A percentile compares a stretch with the other conserved stretches of the same genome.
These are phyloP conservation scores for Parachaetomium inaequale DNA, from an alignment of 495 filamentous ascomycete species.

Conservation along the genomic window DNA sequence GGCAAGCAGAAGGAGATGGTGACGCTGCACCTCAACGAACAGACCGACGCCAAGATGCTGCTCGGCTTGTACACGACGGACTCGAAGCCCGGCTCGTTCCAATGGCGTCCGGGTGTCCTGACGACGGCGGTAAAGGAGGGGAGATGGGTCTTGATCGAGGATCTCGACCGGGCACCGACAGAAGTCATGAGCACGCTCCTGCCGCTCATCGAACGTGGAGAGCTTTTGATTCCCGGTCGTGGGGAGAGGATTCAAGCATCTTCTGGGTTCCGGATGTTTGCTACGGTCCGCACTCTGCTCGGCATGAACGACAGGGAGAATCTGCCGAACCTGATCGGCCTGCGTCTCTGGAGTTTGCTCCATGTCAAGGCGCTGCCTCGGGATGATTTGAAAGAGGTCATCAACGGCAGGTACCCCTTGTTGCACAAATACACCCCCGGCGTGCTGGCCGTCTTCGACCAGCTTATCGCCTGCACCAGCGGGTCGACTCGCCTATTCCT, in stretches of 20 bases:
- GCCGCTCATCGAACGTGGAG: slow-evolving; percentile 82
- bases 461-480: slow-evolving; percentile 53
- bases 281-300: slow-evolving; percentile 75
- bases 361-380: slow-evolving; percentile 61
- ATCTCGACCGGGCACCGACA: slow-evolving; percentile 91
- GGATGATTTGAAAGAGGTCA: slow-evolving; percentile 72
- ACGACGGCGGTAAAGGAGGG: slow-evolving; percentile 92
- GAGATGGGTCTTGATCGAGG: slow-evolving; percentile 94
- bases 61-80: slow-evolving; percentile 89
- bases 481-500: slow-evolving; percentile 51
- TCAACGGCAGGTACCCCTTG: slow-evolving; percentile 62
- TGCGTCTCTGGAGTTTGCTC: slow-evolving; percentile 76
- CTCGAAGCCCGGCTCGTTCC: slow-evolving; percentile 79
- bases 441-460: slow-evolving; percentile 72
- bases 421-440: slow-evolving; percentile 64
- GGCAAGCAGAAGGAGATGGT: slow-evolving; percentile 73
- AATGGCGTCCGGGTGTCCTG: slow-evolving; percentile 89
- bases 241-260: slow-evolving; percentile 81
- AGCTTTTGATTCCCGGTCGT: slow-evolving; percentile 80
- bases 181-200: slow-evolving; percentile 89
- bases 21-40: slow-evolving; percentile 92
- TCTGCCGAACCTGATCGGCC: slow-evolving; percentile 61
- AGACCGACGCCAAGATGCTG: slow-evolving; percentile 93
- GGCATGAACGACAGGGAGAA: slow-evolving; percentile 68
- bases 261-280: slow-evolving; percentile 81